Evolutionary conservation across 2,329 filamentous ascomycete genomes (phyloP), one percentile per base, ranked within the genome.

Genomic region (Fusarium protoensiforme): DNA sequence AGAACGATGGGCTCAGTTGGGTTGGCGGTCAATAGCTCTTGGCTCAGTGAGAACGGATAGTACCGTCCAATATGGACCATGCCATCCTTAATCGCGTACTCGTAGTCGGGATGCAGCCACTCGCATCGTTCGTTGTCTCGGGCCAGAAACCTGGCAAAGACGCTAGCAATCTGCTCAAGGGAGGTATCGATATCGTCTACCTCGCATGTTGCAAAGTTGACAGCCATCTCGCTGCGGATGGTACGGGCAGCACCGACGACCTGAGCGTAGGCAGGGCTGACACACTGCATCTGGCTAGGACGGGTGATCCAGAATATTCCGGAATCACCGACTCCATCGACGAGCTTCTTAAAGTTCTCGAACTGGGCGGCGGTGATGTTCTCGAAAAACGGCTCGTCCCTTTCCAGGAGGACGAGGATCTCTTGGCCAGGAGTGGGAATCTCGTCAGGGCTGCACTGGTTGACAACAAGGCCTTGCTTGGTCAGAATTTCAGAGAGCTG

Each of bases 251-350:
- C 36, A 1, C 82, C 82, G n/a, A 82, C 65, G 9, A 75, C 61
- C 16, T 77, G 73, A 0, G 79, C 79, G 22, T 77, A 80, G 14
- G 68, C 48, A 0, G 81, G 81, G 31, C 80, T 74, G 6, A 27
- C 13, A 53, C 79, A 81, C 1, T 62, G 31, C 1, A 78, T 64
- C 31, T 82, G 79, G 7, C 69, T 69, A 1, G 75, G 70, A 2
- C 75, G 74, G 2, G 81, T 83, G 9, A 83, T 54, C 81, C 81
- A 83, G 7, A 83, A 67, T 24, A 81, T 48, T 1, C 69, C 59
- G 11, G 56, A 31, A 13, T 43, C 41, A 1, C 58, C 31, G 67
- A 67, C 14, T 27, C 29, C 5, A 33, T 64, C 20, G 20, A 68
- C 35, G 5, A 67, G 48, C 5, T 61, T 53, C 54, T 72, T 69